Percentiles rank a stretch among this genome's conserved stretches.
These are phyloP conservation scores for Magnusiomyces paraingens DNA, from an alignment of 1,139 yeast species.

Conservation along the genomic window DNA sequence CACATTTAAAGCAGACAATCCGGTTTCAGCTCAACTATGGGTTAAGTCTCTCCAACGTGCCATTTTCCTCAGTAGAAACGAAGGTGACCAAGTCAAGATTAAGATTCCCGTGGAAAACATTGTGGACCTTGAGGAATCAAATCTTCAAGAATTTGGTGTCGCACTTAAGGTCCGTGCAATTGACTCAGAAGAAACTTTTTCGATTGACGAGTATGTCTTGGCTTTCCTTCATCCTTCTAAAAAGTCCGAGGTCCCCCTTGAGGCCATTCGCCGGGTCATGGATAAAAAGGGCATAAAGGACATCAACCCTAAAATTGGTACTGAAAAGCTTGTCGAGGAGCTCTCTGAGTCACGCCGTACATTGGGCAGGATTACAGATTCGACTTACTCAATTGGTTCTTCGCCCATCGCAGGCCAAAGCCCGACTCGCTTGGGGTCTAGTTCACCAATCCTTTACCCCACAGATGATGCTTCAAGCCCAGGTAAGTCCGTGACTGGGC, in stretches of 20 bases:
- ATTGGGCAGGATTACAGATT: constrained; percentile 12
- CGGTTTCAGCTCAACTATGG: constrained; percentile 74
- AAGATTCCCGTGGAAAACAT: constrained; percentile 70
- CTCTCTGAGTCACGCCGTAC: constrained; percentile 7
- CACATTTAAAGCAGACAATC: constrained; percentile 66
- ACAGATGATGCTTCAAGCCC: background rate
- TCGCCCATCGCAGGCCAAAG: constrained; percentile 22
- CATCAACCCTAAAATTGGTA: background rate
- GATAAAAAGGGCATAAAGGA: constrained; percentile 8
- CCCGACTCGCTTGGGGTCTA: background rate
- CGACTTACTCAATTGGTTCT: constrained; percentile 8
- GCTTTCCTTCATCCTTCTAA: constrained; percentile 45
- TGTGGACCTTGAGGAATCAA: constrained; percentile 51
- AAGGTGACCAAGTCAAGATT: constrained; percentile 65
- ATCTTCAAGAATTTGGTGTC: constrained; percentile 45
- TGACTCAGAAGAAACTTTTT: constrained; percentile 46
- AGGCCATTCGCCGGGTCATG: constrained; percentile 13
- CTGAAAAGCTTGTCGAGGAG: background rate
- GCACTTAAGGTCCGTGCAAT: constrained; percentile 44
- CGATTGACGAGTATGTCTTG: constrained; percentile 60
- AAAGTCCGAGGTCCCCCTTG: constrained; percentile 12
- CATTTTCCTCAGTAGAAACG: constrained; percentile 65
- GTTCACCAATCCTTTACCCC: background rate
- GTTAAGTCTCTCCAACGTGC: constrained; percentile 65
- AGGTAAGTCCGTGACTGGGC: background rate